A percentile compares a stretch with the other conserved stretches of the same genome.
Evolutionary conservation across 768 basidiomycete species (phyloP).

Genomic region (Suillus subluteus): DNA sequence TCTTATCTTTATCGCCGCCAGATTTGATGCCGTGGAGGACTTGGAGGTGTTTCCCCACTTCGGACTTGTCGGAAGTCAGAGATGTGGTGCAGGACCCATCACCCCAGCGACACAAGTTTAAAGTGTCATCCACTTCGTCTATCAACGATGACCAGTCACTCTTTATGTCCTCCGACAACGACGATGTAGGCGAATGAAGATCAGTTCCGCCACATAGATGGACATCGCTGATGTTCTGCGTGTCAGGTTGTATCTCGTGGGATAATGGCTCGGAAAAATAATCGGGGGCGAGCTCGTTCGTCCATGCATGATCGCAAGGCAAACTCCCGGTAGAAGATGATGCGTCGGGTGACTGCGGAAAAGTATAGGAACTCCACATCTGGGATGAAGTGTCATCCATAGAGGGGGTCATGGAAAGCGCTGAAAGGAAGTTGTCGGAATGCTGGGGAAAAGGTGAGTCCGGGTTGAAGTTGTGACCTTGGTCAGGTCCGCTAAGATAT

Average conservation of each 20-base stretch:
- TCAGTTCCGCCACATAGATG: too few species aligned
- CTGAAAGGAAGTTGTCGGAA: too few species aligned
- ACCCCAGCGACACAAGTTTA: background rate
- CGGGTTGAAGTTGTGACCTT: background rate
- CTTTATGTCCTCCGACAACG: background rate
- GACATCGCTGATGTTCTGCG: background rate
- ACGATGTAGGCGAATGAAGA: background rate
- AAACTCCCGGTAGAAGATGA: background rate
- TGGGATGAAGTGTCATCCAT: background rate
- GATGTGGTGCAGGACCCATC: too few species aligned
- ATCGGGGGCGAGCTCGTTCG: too few species aligned
- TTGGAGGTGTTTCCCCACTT: constrained; percentile 1
- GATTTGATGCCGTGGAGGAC: background rate
- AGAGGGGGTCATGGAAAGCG: too few species aligned
- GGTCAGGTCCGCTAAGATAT: background rate
- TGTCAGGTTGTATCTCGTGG: background rate
- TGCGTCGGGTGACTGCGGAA: background rate
- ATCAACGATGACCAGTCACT: too few species aligned
- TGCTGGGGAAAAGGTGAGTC: too few species aligned
- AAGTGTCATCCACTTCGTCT: background rate
- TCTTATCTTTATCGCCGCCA: constrained; percentile 14
- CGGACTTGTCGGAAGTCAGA: background rate
- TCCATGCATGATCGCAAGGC: background rate
- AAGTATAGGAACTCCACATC: background rate
- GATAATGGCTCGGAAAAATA: too few species aligned